Percentiles rank a stretch among this genome's conserved stretches.
These are phyloP conservation scores for Phoenix dactylifera DNA, from an alignment of 176 grass and related monocot genomes.

Conservation along the genomic window DNA sequence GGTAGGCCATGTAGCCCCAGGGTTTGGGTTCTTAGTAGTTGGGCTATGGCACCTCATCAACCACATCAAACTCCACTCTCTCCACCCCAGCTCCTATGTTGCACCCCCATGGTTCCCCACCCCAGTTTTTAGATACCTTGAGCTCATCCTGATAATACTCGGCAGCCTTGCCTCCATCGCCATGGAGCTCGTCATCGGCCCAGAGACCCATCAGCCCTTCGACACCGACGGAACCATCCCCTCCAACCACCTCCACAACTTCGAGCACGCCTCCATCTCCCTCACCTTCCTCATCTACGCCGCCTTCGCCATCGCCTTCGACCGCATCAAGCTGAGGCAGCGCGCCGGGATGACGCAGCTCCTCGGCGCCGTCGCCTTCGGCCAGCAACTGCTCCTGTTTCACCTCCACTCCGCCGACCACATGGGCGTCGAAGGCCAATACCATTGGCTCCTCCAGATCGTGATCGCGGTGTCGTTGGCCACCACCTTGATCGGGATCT, in stretches of 20 bases:
- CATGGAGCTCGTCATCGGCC: slow-evolving; percentile 89
- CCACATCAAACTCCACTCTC: slow-evolving; percentile 54
- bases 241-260: slow-evolving; percentile 86
- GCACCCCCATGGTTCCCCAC: slow-evolving; percentile 75
- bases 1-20: slow-evolving; percentile 76
- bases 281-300: slow-evolving; percentile 58
- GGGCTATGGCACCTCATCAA: slow-evolving; percentile 84
- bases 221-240: slow-evolving; percentile 82
- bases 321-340: slow-evolving; percentile 2
- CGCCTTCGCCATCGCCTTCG: slow-evolving; percentile 56
- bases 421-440: slow-evolving; percentile 13
- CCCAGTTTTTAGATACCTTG: slow-evolving; percentile 37
- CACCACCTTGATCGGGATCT: background rate
- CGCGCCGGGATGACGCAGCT: slow-evolving; percentile 1
- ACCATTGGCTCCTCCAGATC: slow-evolving; percentile 5
- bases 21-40: slow-evolving; percentile 69
- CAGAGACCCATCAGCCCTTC: slow-evolving; percentile 72
- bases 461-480: slow-evolving; percentile 1
- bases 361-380: background rate
- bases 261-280: slow-evolving; percentile 96
- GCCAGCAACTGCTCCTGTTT: slow-evolving; percentile 8
- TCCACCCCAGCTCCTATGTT: slow-evolving; percentile 48
- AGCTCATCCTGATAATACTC: slow-evolving; percentile 51
- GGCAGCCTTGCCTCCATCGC: slow-evolving; percentile 47
- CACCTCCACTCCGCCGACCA: slow-evolving; percentile 18